These are phyloP conservation scores for Blastocystis sp. DNA, from an alignment of 352 stramenopile genomes.

Conservation along the genomic window DNA sequence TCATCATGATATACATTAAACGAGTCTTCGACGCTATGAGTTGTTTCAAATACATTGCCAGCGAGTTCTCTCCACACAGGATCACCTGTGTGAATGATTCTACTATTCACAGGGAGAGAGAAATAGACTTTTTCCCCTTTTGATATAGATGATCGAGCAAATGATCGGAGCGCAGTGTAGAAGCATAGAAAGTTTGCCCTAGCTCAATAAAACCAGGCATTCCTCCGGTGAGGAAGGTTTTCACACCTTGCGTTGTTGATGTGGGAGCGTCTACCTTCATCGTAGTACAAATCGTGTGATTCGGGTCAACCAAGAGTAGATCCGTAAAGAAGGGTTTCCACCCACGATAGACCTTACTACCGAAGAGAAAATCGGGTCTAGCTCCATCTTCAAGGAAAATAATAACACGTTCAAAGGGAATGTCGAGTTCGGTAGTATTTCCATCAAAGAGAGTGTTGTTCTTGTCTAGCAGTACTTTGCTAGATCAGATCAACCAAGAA, in stretches of 20 bases:
- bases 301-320: background rate
- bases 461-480: background rate
- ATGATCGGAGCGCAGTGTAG: background rate
- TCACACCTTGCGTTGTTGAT: slow-evolving; percentile 49
- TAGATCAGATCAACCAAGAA: background rate
- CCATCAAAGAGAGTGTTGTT: background rate
- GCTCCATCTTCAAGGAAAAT: slow-evolving; percentile 54
- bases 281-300: slow-evolving; percentile 44
- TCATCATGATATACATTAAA: slow-evolving; percentile 53
- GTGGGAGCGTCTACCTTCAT: slow-evolving; percentile 46
- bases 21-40: background rate
- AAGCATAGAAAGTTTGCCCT: slow-evolving; percentile 39
- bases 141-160: background rate
- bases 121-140: background rate
- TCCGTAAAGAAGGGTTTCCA: slow-evolving; percentile 27
- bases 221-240: slow-evolving; percentile 31
- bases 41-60: slow-evolving; percentile 28
- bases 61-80: slow-evolving; percentile 31
- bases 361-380: slow-evolving; percentile 31
- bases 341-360: background rate
- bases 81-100: slow-evolving; percentile 39
- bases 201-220: slow-evolving; percentile 25
- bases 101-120: background rate
- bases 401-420: background rate
- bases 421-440: background rate